phyloP scores from a whole-genome alignment of 2,329 filamentous ascomycete species.

The Phyllosticta citrichinensis region DNA sequence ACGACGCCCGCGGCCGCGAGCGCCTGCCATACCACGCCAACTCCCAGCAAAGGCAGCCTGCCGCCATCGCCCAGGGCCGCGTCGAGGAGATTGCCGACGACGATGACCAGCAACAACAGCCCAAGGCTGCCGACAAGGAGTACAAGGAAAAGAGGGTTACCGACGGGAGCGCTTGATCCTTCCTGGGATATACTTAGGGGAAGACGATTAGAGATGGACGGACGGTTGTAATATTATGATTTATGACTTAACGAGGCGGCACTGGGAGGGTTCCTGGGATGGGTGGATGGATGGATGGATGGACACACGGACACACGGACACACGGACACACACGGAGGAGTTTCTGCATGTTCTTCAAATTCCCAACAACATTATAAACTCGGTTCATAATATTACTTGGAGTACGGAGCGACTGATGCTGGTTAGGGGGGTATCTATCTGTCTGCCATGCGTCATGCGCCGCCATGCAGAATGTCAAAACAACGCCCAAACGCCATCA shows the following conservation, averaged over 20 bases:
- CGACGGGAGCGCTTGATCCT: background rate
- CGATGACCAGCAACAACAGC: background rate
- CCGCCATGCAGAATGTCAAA: background rate
- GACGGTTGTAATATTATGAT: background rate
- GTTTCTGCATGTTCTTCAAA: too few relatives aligned
- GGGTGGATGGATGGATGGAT: background rate
- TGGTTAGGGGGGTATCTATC: background rate
- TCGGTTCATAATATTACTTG: too few relatives aligned
- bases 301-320: too few relatives aligned
- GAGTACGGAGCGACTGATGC: background rate
- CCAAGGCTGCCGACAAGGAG: background rate
- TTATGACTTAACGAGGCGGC: background rate
- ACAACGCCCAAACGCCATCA: background rate
- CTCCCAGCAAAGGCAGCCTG: background rate
- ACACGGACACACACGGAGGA: too few relatives aligned
- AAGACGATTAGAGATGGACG: background rate
- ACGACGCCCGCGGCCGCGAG: constrained; percentile 21
- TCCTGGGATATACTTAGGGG: background rate
- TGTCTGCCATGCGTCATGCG: background rate
- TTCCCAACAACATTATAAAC: too few relatives aligned
- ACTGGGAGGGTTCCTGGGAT: too few relatives aligned
- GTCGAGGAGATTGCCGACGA: constrained; percentile 6
- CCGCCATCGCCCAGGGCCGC: background rate
- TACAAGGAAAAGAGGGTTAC: background rate
- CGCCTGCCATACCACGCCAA: constrained; percentile 9